Percentiles rank a stretch among this genome's conserved stretches.
Evolutionary conservation across 148 eudicot genomes (phyloP).

Genomic region (Spergularia marina): DNA sequence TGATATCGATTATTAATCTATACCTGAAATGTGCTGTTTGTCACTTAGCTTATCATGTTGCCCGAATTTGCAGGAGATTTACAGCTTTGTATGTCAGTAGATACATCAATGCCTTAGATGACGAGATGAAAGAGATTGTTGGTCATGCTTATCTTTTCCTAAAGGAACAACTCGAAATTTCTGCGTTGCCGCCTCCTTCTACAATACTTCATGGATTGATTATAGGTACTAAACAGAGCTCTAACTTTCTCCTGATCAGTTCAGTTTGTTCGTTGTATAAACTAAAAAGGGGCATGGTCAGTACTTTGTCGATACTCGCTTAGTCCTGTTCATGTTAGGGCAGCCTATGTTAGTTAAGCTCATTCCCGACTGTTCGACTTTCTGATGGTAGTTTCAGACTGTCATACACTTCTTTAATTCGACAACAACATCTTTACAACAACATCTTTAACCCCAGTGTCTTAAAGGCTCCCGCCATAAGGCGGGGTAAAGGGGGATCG

Average conservation of each 20-base stretch:
- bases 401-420: neutral
- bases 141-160: conserved; percentile 65
- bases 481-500: too few relatives aligned
- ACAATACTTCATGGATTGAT: conserved; percentile 73
- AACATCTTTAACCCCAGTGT: too few relatives aligned
- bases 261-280: neutral
- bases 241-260: neutral
- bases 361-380: neutral
- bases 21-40: neutral
- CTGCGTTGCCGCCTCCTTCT: conserved; percentile 58
- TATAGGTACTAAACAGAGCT: conserved; percentile 41
- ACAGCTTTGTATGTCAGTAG: conserved; percentile 59
- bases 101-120: conserved; percentile 38
- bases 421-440: too few relatives aligned
- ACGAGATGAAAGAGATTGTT: conserved; percentile 57
- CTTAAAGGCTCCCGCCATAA: too few relatives aligned
- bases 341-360: neutral
- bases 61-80: conserved; percentile 53
- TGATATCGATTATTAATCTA: neutral
- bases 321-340: neutral
- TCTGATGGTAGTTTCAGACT: neutral
- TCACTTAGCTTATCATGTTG: neutral
- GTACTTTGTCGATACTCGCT: neutral
- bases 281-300: neutral
- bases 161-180: conserved; percentile 72